Base-by-base conservation (phyloP, 768 basidiomycete genomes). In the Tremella mesenterica region DNA sequence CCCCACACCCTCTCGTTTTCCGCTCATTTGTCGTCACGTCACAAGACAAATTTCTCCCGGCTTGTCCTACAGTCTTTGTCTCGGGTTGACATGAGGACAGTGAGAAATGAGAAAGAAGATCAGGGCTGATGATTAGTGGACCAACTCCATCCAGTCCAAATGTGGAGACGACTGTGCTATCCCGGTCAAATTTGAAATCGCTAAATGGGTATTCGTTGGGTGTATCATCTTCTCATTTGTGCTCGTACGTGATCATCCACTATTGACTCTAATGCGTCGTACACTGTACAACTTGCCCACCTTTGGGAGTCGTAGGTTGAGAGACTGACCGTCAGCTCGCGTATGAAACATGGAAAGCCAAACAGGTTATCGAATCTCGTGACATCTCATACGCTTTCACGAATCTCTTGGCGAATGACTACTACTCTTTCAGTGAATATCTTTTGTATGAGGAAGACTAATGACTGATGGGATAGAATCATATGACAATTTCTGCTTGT, bases 151-250 rank as follows among this genome's bases (percentile, higher is more conserved):
- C 68, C 86, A 88, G 75, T 77, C 82, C 56, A 80, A 83, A 59
- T 92, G 90, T 70, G 72, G 74, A 14, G 59, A 71, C 41, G 33
- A 80, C 4, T 95, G 90, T 70, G 83, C 90, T 48, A 81, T 85
- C 68, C 85, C 91, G 60, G 74, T 77, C 33, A 84, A 87, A 1
- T 97, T 95, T 76, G 77, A 78, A 54, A 82, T 87, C 50, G 91
- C 88, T 48, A 88, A 91, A 74, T 97, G 90, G 90, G 77, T 99
- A 56, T 97, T 97, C 76, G 85, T 95, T 18, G 90, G 89, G 43
- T 97, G 93, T 75, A 97, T 99, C 80, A 85, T 95, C 63, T 88
- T 95, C 73, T 90, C 88, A n/a, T 97, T 96, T 77, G 78, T 99
- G 26, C 76, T 99, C 71, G 90, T 89, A 67, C 58, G 85, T 77